Evolutionary conservation across 148 eudicot species (phyloP), one percentile per base, ranked within the genome.

Genomic region (Amaranthus cruentus): DNA sequence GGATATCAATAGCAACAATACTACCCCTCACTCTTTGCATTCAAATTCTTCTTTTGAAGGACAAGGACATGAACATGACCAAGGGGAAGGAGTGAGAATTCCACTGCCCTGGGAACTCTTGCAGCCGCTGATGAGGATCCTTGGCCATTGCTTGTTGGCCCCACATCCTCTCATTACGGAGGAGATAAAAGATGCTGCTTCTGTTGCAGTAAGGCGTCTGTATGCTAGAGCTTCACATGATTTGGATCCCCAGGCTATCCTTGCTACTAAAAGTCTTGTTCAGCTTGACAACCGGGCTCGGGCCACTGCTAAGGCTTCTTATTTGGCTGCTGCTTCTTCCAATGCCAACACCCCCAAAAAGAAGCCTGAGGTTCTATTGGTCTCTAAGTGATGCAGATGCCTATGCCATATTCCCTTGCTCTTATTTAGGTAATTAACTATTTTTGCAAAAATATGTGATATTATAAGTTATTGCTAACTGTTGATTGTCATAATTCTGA

Each of bases 191-290:
- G 84, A 88, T 57, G 80, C 83, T 1, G 97, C 98, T 4, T 84
- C 85, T 0, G 67, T 84, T 69, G 96, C 98, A 0, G 96, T 87
- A 56, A 68, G 89, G 78, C 74, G 86, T 71, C 65, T 91, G 62
- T 89, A 91, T 66, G 97, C 97, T 18, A 85, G 98, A 63, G 96
- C 96, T 69, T 88, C 90, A 2, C 98, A 94, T 76, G 98, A 94
- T 47, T 72, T 94, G 69, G 77, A 62, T 79, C 98, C 98, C 0
- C 97, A 89, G 83, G 98, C 89, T 13, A 91, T 94, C 28, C 77
- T 94, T 68, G 96, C 98, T 0, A 89, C 97, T 0, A 80, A 86
- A 72, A 87, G 93, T 77, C 88, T 94, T 64, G 80, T 94, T 77
- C 91, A 85, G 80, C 88, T 91, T 0, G 88, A 94, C 78, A 89